Percentiles rank a stretch among this genome's conserved stretches.
phyloP scores from a whole-genome alignment of 1,284 basidiomycete genomes.

The Sporisorium scitamineum region DNA sequence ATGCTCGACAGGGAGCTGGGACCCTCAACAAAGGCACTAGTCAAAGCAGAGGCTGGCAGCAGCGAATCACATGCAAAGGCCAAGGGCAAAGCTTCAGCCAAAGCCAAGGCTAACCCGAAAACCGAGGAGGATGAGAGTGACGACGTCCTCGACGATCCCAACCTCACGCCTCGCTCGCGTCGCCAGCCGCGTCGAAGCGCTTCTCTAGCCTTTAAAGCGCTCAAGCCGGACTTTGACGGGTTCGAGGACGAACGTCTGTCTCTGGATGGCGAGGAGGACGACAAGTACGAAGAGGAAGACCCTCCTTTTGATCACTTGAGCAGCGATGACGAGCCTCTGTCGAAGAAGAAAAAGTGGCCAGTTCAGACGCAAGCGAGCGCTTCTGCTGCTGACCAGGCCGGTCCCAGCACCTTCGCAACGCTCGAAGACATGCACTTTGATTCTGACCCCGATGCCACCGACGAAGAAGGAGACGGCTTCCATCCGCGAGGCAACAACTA shows the following conservation, averaged over 20 bases:
- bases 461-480: slow-evolving; percentile 36
- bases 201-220: slow-evolving; percentile 11
- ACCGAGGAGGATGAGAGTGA: slow-evolving; percentile 36
- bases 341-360: slow-evolving; percentile 11
- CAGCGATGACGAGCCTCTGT: slow-evolving; percentile 42
- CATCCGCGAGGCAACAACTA: slow-evolving; percentile 31
- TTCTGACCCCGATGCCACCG: slow-evolving; percentile 24
- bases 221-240: slow-evolving; percentile 12
- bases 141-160: slow-evolving; percentile 22
- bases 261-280: slow-evolving; percentile 10
- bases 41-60: slow-evolving; percentile 8
- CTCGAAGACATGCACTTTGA: slow-evolving; percentile 23
- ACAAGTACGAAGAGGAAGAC: slow-evolving; percentile 15
- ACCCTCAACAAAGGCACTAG: neutral
- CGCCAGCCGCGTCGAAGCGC: slow-evolving; percentile 40
- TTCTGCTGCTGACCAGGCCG: slow-evolving; percentile 13
- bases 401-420: slow-evolving; percentile 27
- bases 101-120: slow-evolving; percentile 27
- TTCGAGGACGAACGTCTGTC: slow-evolving; percentile 15
- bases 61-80: neutral
- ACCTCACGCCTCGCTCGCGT: slow-evolving; percentile 33
- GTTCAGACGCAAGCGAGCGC: neutral
- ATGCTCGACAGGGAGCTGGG: slow-evolving; percentile 27
- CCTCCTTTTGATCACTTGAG: slow-evolving; percentile 16
- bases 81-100: slow-evolving; percentile 24